Evolutionary conservation across 2,329 filamentous ascomycete species (phyloP).

Genomic region (Berkeleyomyces rouxiae): DNA sequence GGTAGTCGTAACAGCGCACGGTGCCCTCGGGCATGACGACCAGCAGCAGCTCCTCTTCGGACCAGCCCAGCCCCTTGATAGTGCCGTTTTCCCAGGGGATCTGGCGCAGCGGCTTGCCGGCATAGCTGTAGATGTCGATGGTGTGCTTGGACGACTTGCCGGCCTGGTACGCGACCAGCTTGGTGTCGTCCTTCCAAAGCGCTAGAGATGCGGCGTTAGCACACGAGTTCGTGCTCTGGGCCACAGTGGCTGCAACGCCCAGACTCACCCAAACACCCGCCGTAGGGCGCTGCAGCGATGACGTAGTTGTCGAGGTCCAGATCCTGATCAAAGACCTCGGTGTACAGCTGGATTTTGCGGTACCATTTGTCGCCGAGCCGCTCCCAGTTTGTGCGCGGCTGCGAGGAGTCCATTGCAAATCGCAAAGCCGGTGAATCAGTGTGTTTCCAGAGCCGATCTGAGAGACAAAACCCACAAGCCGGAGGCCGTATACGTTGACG

Average conservation of each 20-base stretch:
- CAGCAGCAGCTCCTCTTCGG: constrained; percentile 80
- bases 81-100: constrained; percentile 84
- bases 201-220: constrained; percentile 34
- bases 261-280: constrained; percentile 70
- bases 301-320: constrained; percentile 90
- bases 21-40: constrained; percentile 80
- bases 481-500: too few species aligned
- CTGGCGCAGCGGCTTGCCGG: constrained; percentile 70
- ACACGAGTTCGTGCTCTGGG: neutral
- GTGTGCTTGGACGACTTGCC: constrained; percentile 57
- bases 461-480: too few species aligned
- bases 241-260: neutral
- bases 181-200: constrained; percentile 74
- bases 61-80: constrained; percentile 86
- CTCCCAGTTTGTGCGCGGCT: constrained; percentile 82
- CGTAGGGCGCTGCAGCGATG: constrained; percentile 80
- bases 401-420: constrained; percentile 36
- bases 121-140: constrained; percentile 88
- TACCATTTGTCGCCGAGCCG: constrained; percentile 87
- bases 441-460: neutral
- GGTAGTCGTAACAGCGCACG: constrained; percentile 81
- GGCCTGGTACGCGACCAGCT: constrained; percentile 62
- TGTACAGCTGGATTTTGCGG: constrained; percentile 86
- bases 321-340: constrained; percentile 80
- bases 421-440: neutral